Conservation (phyloP, 2,329 filamentous ascomycete species). For the Fusarium sp. region DNA sequence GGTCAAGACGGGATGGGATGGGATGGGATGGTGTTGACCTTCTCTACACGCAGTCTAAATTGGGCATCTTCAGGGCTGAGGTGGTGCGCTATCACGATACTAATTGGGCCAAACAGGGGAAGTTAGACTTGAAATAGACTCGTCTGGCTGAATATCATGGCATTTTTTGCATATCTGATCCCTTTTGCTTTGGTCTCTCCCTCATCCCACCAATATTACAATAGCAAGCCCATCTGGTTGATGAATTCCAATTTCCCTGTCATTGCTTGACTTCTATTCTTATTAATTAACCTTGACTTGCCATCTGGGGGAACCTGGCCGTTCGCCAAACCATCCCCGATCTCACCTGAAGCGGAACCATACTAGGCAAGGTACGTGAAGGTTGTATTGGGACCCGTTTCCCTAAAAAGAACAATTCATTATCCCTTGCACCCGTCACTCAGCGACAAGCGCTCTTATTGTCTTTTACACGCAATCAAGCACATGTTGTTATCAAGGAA, state of each 20-base stretch:
- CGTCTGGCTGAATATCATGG: slow-evolving; percentile 21
- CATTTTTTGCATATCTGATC: slow-evolving; percentile 24
- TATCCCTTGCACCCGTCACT: slow-evolving; percentile 32
- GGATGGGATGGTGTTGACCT: slow-evolving; percentile 25
- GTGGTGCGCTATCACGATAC: slow-evolving; percentile 42
- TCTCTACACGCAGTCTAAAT: slow-evolving; percentile 28
- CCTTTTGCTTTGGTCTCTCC: neutral
- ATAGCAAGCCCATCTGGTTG: neutral
- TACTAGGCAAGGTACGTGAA: slow-evolving; percentile 40
- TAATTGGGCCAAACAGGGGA: slow-evolving; percentile 14
- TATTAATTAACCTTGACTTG: slow-evolving; percentile 43
- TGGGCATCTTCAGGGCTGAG: slow-evolving; percentile 42
- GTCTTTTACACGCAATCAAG: slow-evolving; percentile 28
- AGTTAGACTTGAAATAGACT: slow-evolving; percentile 21
- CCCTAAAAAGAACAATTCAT: slow-evolving; percentile 44
- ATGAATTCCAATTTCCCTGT: slow-evolving; percentile 17
- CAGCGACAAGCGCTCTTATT: slow-evolving; percentile 22
- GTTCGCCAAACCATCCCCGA: slow-evolving; percentile 44
- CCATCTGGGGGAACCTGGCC: slow-evolving; percentile 46
- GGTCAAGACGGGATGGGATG: slow-evolving; percentile 18
- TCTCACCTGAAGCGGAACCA: slow-evolving; percentile 51
- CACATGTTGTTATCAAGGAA: slow-evolving; percentile 1
- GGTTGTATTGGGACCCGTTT: slow-evolving; percentile 43
- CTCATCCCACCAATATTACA: neutral
- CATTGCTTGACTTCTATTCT: slow-evolving; percentile 35